Evolutionary conservation across 2,329 filamentous ascomycete genomes (phyloP), one percentile per base, ranked within the genome.

Genomic region (Raffaelea deltoideospora): DNA sequence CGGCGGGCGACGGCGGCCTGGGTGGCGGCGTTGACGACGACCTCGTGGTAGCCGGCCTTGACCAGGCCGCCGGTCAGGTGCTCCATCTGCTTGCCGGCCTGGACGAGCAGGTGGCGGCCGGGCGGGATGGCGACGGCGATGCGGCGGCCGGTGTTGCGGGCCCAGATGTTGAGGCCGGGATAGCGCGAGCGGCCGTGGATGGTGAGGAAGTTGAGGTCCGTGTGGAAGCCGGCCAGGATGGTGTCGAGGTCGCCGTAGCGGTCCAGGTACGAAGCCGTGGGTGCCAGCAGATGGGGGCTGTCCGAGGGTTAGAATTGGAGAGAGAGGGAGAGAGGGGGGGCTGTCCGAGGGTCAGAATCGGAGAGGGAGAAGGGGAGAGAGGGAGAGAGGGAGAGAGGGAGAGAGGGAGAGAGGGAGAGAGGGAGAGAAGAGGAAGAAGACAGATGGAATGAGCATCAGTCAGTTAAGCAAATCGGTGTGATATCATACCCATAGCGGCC

Each of bases 151-250:
- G 70, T 75, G 61, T 76, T 76, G 45, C 71, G 68, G 18, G 69
- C 71, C 71, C 71, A 76, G 48, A 76, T 67, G 56, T 76, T 64
- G 45, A 76, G 60, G 3, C 71, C 71, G 0, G 71, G 71, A 46
- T 72, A 76, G 41, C 71, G 67, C 22, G 67, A 72, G 45, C 71
- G 71, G 39, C 71, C 71, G 56, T 76, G 71, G 53, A 76, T 76
- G 44, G 71, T 76, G 36, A 76, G 60, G 51, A 75, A 76, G 60
- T 76, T 76, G 40, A 76, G 67, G 48, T 76, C 71, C 1, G 71
- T 75, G 52, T 76, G 71, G 58, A 76, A 76, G 28, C 71, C 71
- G 14, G 71, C 71, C 14, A 76, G 63, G 47, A 76, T 74, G 34
- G 69, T 75, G 56, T 73, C 63, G 35, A 60, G 56, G 3, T 51